Evolutionary conservation across 352 stramenopile genomes (phyloP).

Genomic region (Phytophthora pluvialis): DNA sequence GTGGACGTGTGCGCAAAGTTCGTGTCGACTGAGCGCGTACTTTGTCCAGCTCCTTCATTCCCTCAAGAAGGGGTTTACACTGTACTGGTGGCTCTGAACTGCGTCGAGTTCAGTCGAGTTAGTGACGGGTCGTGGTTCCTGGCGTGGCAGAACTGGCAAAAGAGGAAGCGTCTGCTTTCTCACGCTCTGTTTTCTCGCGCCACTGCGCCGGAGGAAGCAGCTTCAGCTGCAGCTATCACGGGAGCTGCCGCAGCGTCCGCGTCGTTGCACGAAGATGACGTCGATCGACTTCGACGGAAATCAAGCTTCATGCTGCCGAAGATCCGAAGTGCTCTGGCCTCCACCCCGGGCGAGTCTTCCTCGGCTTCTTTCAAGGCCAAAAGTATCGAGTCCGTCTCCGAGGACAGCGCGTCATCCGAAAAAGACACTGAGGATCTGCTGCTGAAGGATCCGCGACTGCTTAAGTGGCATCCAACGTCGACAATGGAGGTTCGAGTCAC

Average conservation of each 20-base stretch:
- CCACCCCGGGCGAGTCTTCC: slow-evolving; percentile 3
- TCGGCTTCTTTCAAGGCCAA: slow-evolving; percentile 4
- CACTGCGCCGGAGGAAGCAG: slow-evolving; percentile 13
- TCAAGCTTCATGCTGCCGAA: slow-evolving; percentile 58
- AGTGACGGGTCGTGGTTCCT: slow-evolving; percentile 72
- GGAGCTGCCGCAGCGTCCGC: slow-evolving; percentile 28
- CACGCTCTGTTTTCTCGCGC: slow-evolving; percentile 45
- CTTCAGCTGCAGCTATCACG: slow-evolving; percentile 26
- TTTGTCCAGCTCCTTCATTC: slow-evolving; percentile 59
- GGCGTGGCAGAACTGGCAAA: slow-evolving; percentile 88
- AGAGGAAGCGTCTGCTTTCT: slow-evolving; percentile 56
- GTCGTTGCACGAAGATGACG: slow-evolving; percentile 30
- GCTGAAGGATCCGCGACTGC: slow-evolving; percentile 38
- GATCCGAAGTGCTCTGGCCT: slow-evolving; percentile 32
- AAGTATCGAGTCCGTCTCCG: slow-evolving; percentile 18
- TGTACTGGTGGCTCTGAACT: slow-evolving; percentile 70
- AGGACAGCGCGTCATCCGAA: slow-evolving; percentile 22
- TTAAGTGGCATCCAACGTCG: slow-evolving; percentile 66
- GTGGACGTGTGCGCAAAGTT: slow-evolving; percentile 47
- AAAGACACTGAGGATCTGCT: slow-evolving; percentile 37
- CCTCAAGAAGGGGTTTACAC: slow-evolving; percentile 71
- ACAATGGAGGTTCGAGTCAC: slow-evolving; percentile 39
- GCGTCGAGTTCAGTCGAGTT: slow-evolving; percentile 64
- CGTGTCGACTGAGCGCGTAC: slow-evolving; percentile 51
- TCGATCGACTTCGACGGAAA: slow-evolving; percentile 40